phyloP scores from a whole-genome alignment of 805 yeast genomes.

The Candida insectorum region DNA sequence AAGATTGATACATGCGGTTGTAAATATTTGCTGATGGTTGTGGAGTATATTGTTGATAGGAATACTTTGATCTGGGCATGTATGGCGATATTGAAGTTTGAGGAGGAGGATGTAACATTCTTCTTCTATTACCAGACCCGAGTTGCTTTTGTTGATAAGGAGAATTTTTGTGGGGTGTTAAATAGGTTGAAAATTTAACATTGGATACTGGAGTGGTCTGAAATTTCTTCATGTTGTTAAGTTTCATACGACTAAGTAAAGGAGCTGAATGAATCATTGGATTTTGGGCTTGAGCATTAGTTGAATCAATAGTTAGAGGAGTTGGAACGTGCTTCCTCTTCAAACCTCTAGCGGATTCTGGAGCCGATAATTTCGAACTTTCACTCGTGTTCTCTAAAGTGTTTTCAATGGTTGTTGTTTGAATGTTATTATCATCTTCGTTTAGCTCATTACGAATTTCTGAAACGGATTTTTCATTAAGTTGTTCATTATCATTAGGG shows the following conservation, averaged over 20 bases:
- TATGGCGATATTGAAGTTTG: constrained; percentile 10
- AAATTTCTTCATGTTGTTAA: constrained; percentile 3
- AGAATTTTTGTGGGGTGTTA: constrained; percentile 14
- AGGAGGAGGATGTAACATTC: constrained; percentile 9
- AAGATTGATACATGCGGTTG: constrained; percentile 6
- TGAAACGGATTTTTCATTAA: not conserved
- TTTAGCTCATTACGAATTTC: not conserved
- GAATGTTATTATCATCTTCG: not conserved
- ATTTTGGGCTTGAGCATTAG: constrained; percentile 4
- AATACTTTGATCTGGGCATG: constrained; percentile 8
- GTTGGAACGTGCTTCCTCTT: constrained; percentile 31
- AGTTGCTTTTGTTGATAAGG: constrained; percentile 12
- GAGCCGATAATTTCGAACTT: constrained; percentile 1
- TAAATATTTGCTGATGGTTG: constrained; percentile 12
- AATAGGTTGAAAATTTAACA: constrained; percentile 11
- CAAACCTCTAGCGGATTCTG: constrained; percentile 18
- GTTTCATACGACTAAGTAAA: constrained; percentile 9
- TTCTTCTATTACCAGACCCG: constrained; percentile 6
- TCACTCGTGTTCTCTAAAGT: not conserved
- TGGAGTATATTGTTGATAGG: constrained; percentile 13
- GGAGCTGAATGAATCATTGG: constrained; percentile 36
- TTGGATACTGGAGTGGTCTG: constrained; percentile 10
- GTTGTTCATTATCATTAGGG: too few species aligned
- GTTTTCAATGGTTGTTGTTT: not conserved
- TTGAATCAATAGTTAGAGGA: constrained; percentile 20